Conservation (phyloP, 495 filamentous ascomycete genomes). For the Immersiella caudata region DNA sequence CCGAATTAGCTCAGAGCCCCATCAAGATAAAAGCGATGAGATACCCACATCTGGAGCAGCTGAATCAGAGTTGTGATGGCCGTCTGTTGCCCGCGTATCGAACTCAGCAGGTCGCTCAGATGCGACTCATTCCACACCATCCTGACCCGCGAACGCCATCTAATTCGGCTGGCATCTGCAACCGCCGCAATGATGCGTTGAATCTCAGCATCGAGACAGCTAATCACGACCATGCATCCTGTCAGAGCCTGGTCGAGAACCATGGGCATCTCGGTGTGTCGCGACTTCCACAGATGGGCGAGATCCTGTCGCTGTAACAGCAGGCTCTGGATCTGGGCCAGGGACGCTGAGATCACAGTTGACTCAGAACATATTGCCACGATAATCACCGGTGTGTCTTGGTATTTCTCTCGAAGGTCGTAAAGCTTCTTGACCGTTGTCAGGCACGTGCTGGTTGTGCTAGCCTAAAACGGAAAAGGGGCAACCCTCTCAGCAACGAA, state of each 20-base stretch:
- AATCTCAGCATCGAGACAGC: conserved; percentile 19
- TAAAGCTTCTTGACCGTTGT: conserved; percentile 8
- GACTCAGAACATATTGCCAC: conserved; percentile 18
- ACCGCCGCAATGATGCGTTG: not conserved
- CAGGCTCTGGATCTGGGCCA: conserved; percentile 15
- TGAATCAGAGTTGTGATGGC: no score
- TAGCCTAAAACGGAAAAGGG: not conserved
- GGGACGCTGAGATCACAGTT: conserved; percentile 15
- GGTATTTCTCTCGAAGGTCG: conserved; percentile 12
- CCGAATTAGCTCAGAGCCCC: no score
- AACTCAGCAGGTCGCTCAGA: no score
- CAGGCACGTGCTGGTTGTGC: conserved; percentile 10
- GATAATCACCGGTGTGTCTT: conserved; percentile 13
- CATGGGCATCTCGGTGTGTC: conserved; percentile 7
- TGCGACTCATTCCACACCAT: no score
- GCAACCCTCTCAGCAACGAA: no score
- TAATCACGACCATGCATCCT: conserved; percentile 18
- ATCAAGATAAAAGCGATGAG: no score
- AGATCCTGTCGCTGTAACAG: conserved; percentile 9
- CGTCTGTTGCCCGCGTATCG: no score
- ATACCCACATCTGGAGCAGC: no score
- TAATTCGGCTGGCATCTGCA: not conserved
- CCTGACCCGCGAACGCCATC: not conserved
- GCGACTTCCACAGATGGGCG: conserved; percentile 7
- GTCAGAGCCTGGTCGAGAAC: conserved; percentile 19